Evolutionary conservation across 2,329 filamentous ascomycete genomes (phyloP).

Genomic region (Aspergillus sp.): DNA sequence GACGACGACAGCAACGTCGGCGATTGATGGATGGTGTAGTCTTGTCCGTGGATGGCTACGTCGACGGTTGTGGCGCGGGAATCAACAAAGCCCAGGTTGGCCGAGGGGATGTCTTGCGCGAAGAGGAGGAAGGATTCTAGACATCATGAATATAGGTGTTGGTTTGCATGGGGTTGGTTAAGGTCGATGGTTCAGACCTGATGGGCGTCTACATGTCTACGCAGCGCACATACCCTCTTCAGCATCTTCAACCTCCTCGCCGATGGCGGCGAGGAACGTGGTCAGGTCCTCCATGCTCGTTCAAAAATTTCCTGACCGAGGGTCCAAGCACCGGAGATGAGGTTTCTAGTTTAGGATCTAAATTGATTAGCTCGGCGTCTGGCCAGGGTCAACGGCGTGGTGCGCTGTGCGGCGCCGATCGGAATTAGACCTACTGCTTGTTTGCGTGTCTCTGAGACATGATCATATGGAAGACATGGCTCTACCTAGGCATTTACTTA

Average conservation of each 20-base stretch:
- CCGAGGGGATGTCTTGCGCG: slow-evolving; percentile 68
- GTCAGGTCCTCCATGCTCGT: slow-evolving; percentile 20
- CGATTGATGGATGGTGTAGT: slow-evolving; percentile 78
- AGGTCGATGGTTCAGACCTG: slow-evolving; percentile 3
- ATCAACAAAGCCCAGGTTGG: slow-evolving; percentile 83
- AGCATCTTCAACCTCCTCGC: slow-evolving; percentile 53
- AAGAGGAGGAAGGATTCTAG: slow-evolving; percentile 87
- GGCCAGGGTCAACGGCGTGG: not conserved
- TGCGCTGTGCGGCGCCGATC: slow-evolving; percentile 2
- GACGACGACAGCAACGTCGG: slow-evolving; percentile 76
- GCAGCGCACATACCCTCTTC: slow-evolving; percentile 55
- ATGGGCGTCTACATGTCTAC: not conserved
- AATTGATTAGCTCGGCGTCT: not conserved
- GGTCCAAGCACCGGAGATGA: not conserved
- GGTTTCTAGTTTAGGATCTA: not conserved
- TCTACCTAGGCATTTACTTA: not conserved
- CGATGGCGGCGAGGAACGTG: slow-evolving; percentile 42
- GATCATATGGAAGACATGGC: not conserved
- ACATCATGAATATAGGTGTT: slow-evolving; percentile 1
- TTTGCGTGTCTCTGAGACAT: not conserved
- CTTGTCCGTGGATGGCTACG: slow-evolving; percentile 64
- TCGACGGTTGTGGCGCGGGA: slow-evolving; percentile 63
- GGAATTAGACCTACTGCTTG: not conserved
- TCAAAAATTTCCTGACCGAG: not conserved
- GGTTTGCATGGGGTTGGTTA: too few species aligned